These are phyloP conservation scores for Aspergillus sp. DNA, from an alignment of 2,329 filamentous ascomycete species.

Conservation along the genomic window DNA sequence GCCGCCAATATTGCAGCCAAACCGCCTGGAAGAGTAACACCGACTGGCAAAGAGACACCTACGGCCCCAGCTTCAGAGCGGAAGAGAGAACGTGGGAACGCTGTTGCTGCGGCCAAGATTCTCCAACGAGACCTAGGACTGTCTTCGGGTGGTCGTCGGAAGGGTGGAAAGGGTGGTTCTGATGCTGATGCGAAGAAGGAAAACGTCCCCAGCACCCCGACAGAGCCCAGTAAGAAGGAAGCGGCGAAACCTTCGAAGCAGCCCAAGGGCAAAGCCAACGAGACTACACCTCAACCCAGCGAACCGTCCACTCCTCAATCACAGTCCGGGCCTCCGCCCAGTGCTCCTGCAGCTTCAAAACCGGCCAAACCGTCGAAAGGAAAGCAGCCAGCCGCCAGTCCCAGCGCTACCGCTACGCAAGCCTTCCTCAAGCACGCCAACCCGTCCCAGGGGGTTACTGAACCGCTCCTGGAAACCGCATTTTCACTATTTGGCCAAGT, in stretches of 20 bases:
- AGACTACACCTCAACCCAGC: constrained; percentile 15
- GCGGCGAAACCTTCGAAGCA: constrained; percentile 6
- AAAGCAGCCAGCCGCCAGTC: constrained; percentile 18
- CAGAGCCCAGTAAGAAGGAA: constrained; percentile 14
- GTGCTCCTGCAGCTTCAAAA: constrained; percentile 14
- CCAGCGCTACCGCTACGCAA: constrained; percentile 28
- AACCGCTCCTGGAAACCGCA: constrained; percentile 66
- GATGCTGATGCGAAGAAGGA: constrained; percentile 19
- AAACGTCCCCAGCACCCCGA: constrained; percentile 8
- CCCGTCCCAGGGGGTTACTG: constrained; percentile 84
- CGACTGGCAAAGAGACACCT: constrained; percentile 20
- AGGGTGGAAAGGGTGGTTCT: constrained; percentile 25
- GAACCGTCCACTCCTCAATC: constrained; percentile 16
- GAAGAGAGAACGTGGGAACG: constrained; percentile 49
- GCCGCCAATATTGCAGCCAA: constrained; percentile 23
- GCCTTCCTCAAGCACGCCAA: constrained; percentile 79
- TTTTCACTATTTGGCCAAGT: constrained; percentile 69
- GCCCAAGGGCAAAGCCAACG: constrained; percentile 9
- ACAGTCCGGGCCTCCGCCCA: constrained; percentile 10
- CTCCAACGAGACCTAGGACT: constrained; percentile 58
- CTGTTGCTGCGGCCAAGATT: constrained; percentile 50
- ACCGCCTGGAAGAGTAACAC: constrained; percentile 27
- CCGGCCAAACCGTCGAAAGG: constrained; percentile 21
- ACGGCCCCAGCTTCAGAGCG: constrained; percentile 37
- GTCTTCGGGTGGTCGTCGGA: constrained; percentile 38